Conservation (phyloP, 1,139 yeast genomes). For the Blastobotrys apis region DNA sequence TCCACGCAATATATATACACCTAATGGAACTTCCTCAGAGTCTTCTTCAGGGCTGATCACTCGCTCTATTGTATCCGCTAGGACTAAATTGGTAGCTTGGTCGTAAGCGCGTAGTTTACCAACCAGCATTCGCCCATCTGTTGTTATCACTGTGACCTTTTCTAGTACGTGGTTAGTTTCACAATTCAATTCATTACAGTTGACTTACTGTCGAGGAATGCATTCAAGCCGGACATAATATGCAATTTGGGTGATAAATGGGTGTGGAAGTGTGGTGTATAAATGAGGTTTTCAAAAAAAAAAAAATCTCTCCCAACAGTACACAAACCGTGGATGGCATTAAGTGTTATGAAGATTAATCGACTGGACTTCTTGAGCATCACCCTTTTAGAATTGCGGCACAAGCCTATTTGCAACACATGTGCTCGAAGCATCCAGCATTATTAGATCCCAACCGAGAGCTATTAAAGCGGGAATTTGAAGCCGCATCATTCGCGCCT, state of each 20-base stretch:
- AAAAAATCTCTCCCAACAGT: too few relatives aligned
- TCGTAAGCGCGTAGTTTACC: conserved; percentile 82
- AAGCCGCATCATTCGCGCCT: background rate
- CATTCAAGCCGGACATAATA: conserved; percentile 34
- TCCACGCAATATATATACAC: conserved; percentile 71
- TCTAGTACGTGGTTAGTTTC: conserved; percentile 23
- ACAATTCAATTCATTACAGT: background rate
- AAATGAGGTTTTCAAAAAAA: too few relatives aligned
- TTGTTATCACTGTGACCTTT: conserved; percentile 68
- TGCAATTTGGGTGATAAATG: too few relatives aligned
- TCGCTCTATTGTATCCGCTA: conserved; percentile 58
- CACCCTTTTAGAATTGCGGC: too few relatives aligned
- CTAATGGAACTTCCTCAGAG: conserved; percentile 53
- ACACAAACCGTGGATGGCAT: too few relatives aligned
- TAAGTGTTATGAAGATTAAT: too few relatives aligned
- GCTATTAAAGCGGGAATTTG: conserved; percentile 4
- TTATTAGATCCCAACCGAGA: background rate
- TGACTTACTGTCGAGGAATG: conserved; percentile 34
- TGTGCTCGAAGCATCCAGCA: background rate
- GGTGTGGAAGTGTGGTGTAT: too few relatives aligned
- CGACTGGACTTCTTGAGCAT: too few relatives aligned
- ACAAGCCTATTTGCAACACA: too few relatives aligned
- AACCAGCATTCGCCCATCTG: conserved; percentile 61
- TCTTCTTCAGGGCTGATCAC: conserved; percentile 42
- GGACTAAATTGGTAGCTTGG: conserved; percentile 67